Evolutionary conservation across 176 grass and related monocot genomes (phyloP), one percentile per base, ranked within the genome.

Genomic region (Oryza longistaminata): DNA sequence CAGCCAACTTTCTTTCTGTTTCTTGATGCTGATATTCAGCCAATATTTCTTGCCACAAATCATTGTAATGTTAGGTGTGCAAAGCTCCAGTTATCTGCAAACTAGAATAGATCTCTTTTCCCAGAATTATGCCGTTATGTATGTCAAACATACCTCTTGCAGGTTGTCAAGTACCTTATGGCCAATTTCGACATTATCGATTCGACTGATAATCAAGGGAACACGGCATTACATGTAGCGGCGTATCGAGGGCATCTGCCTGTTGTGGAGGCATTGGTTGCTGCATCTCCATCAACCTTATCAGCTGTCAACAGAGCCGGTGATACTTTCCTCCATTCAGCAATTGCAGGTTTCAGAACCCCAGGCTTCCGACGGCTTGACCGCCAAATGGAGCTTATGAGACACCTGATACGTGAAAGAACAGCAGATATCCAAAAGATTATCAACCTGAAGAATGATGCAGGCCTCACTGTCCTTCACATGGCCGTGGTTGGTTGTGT

Each of bases 311-410:
- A 99, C 40, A 84, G 88, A 43, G 76, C 83, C 48, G 97, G 97
- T 3, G 90, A 96, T 72, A 94, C 97, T 22, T 96, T 99, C 82
- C 90, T 99, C 44, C 97, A 99, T 33, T 94, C 89, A 79, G 93
- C 88, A n/a, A 92, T 96, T 65, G 88, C 93, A 15, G 93, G 97
- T 22, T 99, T 99, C 22, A 86, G 93, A 80, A 96, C 93, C 27
- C 93, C 97, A 22, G 93, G 93, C 53, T 96, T 99, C 71, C 73
- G 90, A 37, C 88, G 93, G 15, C 90, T 99, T 5, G 93, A 99
- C 81, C 70, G 84, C 17, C 97, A 99, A 66, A 73, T 99, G 91
- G 91, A 94, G 58, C 91, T 99, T 40, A 88, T 91, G 78, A 99
- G 67, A 35, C 83, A 88, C 85, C 83, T 99, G 19, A 73, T 96